Base-by-base conservation (phyloP, 2,329 filamentous ascomycete genomes). In the Ophiosphaerella herpotricha region DNA sequence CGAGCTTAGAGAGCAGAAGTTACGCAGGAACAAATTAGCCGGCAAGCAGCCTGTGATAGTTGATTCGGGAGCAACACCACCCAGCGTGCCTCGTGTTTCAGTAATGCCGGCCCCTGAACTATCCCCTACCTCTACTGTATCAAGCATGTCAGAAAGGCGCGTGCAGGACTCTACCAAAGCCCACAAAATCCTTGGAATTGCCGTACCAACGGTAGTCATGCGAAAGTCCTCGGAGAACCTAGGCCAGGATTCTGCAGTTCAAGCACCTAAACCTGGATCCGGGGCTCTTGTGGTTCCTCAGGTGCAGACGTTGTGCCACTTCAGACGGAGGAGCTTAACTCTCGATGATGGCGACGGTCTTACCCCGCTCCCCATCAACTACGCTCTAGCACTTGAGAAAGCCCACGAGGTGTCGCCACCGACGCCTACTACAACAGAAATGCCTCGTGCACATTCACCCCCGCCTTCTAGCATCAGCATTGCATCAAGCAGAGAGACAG, bases 1-100 rank as follows among this genome's bases (percentile, higher is more conserved):
- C 60, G 77, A 86, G 59, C 66, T 86, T 29, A 80, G 81, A 61
- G 78, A 82, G 57, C 80, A 82, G 54, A 82, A 83, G 56, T 75
- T 82, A 67, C 76, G 78, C 60, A 77, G 82, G 52, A 78, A 83
- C 39, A 75, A 73, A 57, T 61, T 70, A 54, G 67, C 70, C 34
- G 64, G 66, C 34, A 67, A 67, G 50, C 51, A 64, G 51, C 67
- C 69, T 43, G 61, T 66, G 40, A 54, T 56, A 31, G 50, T 51
- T 7, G 76, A 80, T 60, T 64, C 78, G 64, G 72, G 75, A 66
- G 70, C 66, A 43, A 68, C 74, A 43, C 62, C 73, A 47, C 67
- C 53, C 26, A 54, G 63, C 39, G 67, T 67, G 32, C 60, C 66
- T 42, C 67, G 62, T 23, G 70, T 70, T 70, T 71, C 66, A 70